Percentiles rank a stretch among this genome's conserved stretches.
Conservation (phyloP, 164 flowering plant species). For the Magnolia officinalis region DNA sequence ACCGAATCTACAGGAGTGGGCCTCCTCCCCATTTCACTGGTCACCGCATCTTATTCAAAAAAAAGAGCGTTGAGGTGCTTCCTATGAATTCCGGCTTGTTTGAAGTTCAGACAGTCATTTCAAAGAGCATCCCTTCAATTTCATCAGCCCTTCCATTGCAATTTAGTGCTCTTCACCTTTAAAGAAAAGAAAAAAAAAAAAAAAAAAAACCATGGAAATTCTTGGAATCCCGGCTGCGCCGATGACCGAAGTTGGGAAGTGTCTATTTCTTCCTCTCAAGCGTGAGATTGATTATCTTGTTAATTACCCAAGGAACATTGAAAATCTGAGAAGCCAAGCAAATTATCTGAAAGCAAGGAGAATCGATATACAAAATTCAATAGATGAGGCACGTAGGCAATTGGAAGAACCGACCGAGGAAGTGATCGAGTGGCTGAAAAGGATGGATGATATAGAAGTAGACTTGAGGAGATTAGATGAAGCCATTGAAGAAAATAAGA, state of each 20-base stretch:
- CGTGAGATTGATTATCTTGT: background rate
- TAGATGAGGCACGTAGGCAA: background rate
- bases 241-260: background rate
- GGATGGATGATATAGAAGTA: background rate
- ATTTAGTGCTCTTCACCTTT: too few relatives aligned
- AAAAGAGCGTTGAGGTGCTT: too few relatives aligned
- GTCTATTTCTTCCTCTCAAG: background rate
- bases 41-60: too few relatives aligned
- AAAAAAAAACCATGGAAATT: too few relatives aligned
- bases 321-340: background rate
- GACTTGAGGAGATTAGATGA: background rate
- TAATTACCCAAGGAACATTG: background rate
- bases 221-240: background rate
- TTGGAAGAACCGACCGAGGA: slow-evolving; percentile 4
- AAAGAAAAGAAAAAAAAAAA: too few relatives aligned
- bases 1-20: too few relatives aligned
- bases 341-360: background rate
- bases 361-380: background rate
- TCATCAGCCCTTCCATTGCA: too few relatives aligned
- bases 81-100: too few relatives aligned
- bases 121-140: too few relatives aligned
- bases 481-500: background rate
- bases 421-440: background rate
- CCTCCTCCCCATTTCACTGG: too few relatives aligned
- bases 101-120: too few relatives aligned